Base-by-base conservation (phyloP, 805 yeast genomes). In the Babjeviella inositovora region DNA sequence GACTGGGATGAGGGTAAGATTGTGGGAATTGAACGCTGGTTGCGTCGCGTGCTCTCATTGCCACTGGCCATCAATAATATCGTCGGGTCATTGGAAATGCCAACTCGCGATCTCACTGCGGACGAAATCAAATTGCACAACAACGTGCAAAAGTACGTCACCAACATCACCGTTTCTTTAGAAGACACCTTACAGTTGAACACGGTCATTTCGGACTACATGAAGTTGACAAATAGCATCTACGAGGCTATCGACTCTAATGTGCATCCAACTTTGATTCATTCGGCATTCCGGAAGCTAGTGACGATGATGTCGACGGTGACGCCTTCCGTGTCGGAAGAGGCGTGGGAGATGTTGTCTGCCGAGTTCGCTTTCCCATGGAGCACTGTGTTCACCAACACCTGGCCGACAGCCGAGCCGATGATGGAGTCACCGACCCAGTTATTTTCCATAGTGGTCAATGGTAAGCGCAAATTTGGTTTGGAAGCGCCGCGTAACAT, bases 1-100 rank as follows among this genome's bases (percentile, higher is more conserved):
- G 70, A 72, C 34, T 90, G 98, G 98, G 92, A 87, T 37, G 93
- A 81, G 36, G 53, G 60, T 3, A 84, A 79, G 39, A 85, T 90
- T 31, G 69, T 65, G 14, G 98, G 98, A 4, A 61, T 79, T 17
- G 79, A 81, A 40, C 62, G 97, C 31, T 90, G 96, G 96, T 43
- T 90, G 20, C 56, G 57, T 18, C 68, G 70, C 31, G 66, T 81
- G 4, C 24, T 71, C 4, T 32, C 34, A 16, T 15, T 25, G 23
- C n/a, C 16, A 20, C 7, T 24, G 17, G 8, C 23, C 11, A 10
- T 25, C 18, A 15, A 19, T 23, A 13, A 14, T 13, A n/a, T 11
- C 4, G 23, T 27, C 15, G 33, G 32, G n/a, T 28, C 30, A 13
- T 13, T 27, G 7, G 26, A 15, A 35, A 25, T 43, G 39, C 11